Evolutionary conservation across 2,329 filamentous ascomycete species (phyloP).

Genomic region (Hortaea werneckii): DNA sequence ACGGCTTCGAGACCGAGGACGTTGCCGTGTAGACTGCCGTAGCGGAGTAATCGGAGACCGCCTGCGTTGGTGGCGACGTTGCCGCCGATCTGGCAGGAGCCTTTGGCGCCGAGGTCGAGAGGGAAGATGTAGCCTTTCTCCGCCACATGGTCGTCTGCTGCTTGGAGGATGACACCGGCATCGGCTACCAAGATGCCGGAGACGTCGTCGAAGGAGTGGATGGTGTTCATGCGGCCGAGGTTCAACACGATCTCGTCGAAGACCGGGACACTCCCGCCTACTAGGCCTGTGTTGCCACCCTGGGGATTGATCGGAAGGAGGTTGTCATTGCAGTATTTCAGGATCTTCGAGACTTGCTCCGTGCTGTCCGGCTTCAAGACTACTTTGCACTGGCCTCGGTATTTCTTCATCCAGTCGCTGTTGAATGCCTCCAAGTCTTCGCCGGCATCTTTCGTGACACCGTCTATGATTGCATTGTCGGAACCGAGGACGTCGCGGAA

Average conservation of each 20-base stretch:
- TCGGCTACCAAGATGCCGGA: constrained; percentile 85
- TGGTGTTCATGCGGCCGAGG: constrained; percentile 79
- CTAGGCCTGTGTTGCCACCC: constrained; percentile 91
- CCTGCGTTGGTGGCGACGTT: constrained; percentile 96
- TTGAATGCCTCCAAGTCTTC: constrained; percentile 90
- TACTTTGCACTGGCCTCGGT: constrained; percentile 77
- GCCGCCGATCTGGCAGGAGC: constrained; percentile 90
- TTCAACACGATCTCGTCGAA: constrained; percentile 98
- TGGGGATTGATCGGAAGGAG: constrained; percentile 90
- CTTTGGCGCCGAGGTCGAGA: constrained; percentile 93
- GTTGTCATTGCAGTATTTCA: constrained; percentile 92
- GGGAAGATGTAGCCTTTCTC: constrained; percentile 84
- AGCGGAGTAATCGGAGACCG: constrained; percentile 77
- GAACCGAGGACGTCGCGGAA: constrained; percentile 75
- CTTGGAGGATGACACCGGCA: constrained; percentile 82
- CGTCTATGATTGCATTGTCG: constrained; percentile 73
- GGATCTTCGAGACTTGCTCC: constrained; percentile 78
- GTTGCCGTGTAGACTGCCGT: constrained; percentile 87
- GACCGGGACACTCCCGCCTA: constrained; percentile 89
- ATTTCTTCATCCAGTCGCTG: constrained; percentile 98
- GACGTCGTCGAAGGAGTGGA: constrained; percentile 85
- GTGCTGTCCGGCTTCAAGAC: constrained; percentile 79
- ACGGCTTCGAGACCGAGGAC: constrained; percentile 91
- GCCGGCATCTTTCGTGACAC: constrained; percentile 59
- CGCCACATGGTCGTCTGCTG: constrained; percentile 75